A percentile compares a stretch with the other conserved stretches of the same genome.
Evolutionary conservation across 176 grass and related monocot genomes (phyloP).

Genomic region (Oryza glumipatula): DNA sequence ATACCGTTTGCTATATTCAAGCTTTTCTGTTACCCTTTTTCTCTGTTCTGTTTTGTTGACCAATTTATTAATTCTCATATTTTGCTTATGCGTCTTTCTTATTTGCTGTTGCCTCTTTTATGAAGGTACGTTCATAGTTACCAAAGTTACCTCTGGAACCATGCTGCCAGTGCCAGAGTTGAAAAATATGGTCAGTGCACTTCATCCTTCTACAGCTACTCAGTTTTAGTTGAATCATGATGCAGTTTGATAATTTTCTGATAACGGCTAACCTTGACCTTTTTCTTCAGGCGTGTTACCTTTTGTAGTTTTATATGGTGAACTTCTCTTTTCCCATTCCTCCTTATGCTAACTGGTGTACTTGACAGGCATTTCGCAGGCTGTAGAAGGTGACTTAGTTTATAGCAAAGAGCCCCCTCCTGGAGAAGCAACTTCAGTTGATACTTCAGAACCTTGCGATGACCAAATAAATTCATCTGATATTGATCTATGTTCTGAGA

Average conservation of each 20-base stretch:
- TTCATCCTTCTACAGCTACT: conserved; percentile 37
- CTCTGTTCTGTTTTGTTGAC: conserved; percentile 4
- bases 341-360: conserved; percentile 31
- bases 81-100: conserved; percentile 6
- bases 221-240: conserved; percentile 37
- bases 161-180: conserved; percentile 95
- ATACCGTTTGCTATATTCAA: not conserved
- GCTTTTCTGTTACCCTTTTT: not conserved
- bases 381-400: conserved; percentile 85
- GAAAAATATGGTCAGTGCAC: conserved; percentile 89
- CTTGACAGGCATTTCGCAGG: conserved; percentile 77
- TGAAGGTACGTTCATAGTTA: conserved; percentile 96
- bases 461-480: conserved; percentile 53
- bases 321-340: not conserved
- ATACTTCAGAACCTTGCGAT: conserved; percentile 57
- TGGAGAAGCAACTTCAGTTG: conserved; percentile 46
- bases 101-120: conserved; percentile 31
- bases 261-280: not conserved
- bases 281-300: conserved; percentile 4
- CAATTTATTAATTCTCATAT: not conserved
- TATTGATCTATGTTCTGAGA: conserved; percentile 61
- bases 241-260: conserved; percentile 28
- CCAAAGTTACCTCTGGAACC: conserved; percentile 98
- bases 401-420: conserved; percentile 71
- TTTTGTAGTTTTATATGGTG: not conserved